A percentile compares a stretch with the other conserved stretches of the same genome.
Conservation (phyloP, 768 basidiomycete genomes). For the Galerina sulciceps region DNA sequence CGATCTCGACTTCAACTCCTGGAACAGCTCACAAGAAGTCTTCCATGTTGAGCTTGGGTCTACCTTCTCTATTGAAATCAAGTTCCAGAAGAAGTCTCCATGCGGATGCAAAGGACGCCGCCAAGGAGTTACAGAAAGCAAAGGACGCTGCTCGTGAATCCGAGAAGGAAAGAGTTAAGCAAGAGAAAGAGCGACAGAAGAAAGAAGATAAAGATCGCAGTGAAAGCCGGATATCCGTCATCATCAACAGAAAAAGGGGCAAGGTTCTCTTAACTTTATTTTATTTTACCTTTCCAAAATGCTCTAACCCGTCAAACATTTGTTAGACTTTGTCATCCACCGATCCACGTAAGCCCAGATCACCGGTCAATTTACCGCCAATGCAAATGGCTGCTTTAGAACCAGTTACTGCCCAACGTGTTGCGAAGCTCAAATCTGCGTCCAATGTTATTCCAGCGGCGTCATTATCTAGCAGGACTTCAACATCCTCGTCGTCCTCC, state of each 20-base stretch:
- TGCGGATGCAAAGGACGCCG: slow-evolving; percentile 63
- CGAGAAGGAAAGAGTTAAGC: slow-evolving; percentile 52
- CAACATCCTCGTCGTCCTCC: slow-evolving; percentile 56
- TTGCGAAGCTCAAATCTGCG: slow-evolving; percentile 76
- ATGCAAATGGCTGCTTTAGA: slow-evolving; percentile 90
- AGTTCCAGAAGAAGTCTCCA: slow-evolving; percentile 83
- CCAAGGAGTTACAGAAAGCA: slow-evolving; percentile 44
- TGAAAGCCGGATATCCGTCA: slow-evolving; percentile 85
- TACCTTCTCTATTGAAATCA: slow-evolving; percentile 86
- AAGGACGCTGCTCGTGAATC: slow-evolving; percentile 48
- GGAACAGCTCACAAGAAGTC: slow-evolving; percentile 76
- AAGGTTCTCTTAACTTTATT: slow-evolving; percentile 57
- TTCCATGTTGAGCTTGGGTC: slow-evolving; percentile 78
- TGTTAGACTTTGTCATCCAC: slow-evolving; percentile 81
- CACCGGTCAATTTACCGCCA: slow-evolving; percentile 78
- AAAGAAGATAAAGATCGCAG: slow-evolving; percentile 90
- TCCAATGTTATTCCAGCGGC: slow-evolving; percentile 50
- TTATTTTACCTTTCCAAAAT: neutral
- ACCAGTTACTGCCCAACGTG: slow-evolving; percentile 79
- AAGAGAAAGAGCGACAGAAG: slow-evolving; percentile 56
- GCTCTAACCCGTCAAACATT: slow-evolving; percentile 14
- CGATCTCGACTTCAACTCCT: slow-evolving; percentile 57
- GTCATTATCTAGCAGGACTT: slow-evolving; percentile 37
- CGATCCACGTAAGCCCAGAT: slow-evolving; percentile 76
- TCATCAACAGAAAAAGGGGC: slow-evolving; percentile 89